A percentile compares a stretch with the other conserved stretches of the same genome.
These are phyloP conservation scores for Caloboletus firmus DNA, from an alignment of 1,284 basidiomycete species.

Conservation along the genomic window DNA sequence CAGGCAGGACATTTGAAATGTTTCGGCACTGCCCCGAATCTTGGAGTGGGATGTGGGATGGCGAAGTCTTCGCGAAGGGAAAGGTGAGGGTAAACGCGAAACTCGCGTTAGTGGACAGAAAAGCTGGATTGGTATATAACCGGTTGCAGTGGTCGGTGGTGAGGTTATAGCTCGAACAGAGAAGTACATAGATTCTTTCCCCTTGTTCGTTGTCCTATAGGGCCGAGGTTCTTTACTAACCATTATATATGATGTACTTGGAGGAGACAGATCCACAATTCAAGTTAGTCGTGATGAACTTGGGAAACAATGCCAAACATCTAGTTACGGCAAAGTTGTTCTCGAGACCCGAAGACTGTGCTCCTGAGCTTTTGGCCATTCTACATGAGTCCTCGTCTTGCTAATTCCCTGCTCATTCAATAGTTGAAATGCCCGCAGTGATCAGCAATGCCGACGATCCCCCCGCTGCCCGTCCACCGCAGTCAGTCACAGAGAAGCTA, in stretches of 20 bases:
- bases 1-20: background rate
- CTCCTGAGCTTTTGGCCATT: slow-evolving; percentile 1
- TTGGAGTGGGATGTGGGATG: slow-evolving; percentile 37
- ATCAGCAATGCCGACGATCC: background rate
- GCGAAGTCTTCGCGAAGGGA: slow-evolving; percentile 31
- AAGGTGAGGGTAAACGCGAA: slow-evolving; percentile 22
- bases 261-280: too few relatives aligned
- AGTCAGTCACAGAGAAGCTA: slow-evolving; percentile 1
- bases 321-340: background rate
- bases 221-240: too few relatives aligned
- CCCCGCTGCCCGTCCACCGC: background rate
- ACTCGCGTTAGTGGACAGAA: background rate
- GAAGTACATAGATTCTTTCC: too few relatives aligned
- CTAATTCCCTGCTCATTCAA: background rate
- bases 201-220: too few relatives aligned
- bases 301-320: slow-evolving; percentile 23
- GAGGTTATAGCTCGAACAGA: slow-evolving; percentile 20
- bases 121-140: background rate
- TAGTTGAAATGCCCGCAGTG: slow-evolving; percentile 15
- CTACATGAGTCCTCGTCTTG: slow-evolving; percentile 15
- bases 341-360: background rate
- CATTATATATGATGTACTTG: too few relatives aligned
- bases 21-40: slow-evolving; percentile 35
- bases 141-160: slow-evolving; percentile 25
- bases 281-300: background rate